Conservation (phyloP, 2,329 filamentous ascomycete genomes). For the Aquanectria penicillioides region DNA sequence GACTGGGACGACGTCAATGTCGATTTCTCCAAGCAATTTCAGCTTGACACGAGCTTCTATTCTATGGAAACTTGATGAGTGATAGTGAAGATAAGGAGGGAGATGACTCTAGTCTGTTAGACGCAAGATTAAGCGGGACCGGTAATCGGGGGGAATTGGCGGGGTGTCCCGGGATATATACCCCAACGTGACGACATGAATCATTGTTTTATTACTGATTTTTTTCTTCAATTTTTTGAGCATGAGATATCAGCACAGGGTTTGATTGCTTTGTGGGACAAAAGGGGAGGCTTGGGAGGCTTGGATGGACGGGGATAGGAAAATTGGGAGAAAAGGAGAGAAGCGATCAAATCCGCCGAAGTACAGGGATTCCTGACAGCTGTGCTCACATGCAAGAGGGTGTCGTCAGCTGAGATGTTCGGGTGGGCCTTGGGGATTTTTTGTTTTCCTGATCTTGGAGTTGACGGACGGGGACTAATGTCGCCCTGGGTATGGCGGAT, state of each 20-base stretch:
- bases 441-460: conserved; percentile 13
- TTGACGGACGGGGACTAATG: conserved; percentile 8
- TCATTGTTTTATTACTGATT: no score
- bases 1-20: conserved; percentile 62
- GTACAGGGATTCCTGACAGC: not conserved
- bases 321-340: conserved; percentile 18
- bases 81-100: conserved; percentile 3
- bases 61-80: conserved; percentile 43
- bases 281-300: conserved; percentile 24
- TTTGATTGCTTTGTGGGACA: conserved; percentile 13
- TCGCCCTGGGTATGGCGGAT: conserved; percentile 6
- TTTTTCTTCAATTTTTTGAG: no score
- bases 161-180: conserved; percentile 44
- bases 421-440: not conserved
- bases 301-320: conserved; percentile 9
- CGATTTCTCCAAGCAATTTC: conserved; percentile 64
- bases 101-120: not conserved
- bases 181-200: conserved; percentile 36
- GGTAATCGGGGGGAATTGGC: conserved; percentile 26
- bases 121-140: conserved; percentile 8
- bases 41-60: conserved; percentile 57
- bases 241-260: conserved; percentile 21
- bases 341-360: not conserved
- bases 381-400: no score
- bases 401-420: no score